phyloP scores from a whole-genome alignment of 2,329 filamentous ascomycete genomes.

The Ophiostoma himal-ulmi region DNA sequence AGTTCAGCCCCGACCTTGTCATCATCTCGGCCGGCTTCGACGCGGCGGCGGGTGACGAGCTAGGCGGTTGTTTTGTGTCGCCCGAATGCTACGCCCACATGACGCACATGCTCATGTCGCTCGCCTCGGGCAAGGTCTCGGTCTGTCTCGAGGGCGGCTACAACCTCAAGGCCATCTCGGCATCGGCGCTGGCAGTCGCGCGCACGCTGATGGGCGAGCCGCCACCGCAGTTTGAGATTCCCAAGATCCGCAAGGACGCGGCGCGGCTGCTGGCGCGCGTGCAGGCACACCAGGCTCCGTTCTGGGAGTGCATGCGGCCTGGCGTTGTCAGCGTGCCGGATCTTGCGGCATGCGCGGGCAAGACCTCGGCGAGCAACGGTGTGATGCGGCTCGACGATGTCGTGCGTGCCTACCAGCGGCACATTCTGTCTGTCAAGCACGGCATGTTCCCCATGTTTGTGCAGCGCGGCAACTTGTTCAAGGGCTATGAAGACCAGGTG shows the following conservation, averaged over 20 bases:
- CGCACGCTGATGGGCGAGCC: conserved; percentile 93
- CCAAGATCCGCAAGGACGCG: conserved; percentile 53
- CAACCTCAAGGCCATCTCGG: conserved; percentile 86
- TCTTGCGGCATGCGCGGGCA: conserved; percentile 34
- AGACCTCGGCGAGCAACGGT: conserved; percentile 32
- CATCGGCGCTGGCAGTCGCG: conserved; percentile 85
- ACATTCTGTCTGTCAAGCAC: conserved; percentile 63
- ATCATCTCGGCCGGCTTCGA: conserved; percentile 96
- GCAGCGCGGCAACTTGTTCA: conserved; percentile 64
- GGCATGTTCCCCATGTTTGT: conserved; percentile 77
- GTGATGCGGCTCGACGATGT: conserved; percentile 70
- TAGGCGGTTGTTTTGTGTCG: conserved; percentile 88
- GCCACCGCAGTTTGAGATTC: conserved; percentile 56
- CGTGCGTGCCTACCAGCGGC: conserved; percentile 69
- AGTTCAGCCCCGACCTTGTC: conserved; percentile 90
- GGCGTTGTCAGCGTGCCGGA: conserved; percentile 52
- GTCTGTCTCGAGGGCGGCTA: conserved; percentile 96
- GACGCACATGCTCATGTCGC: conserved; percentile 98
- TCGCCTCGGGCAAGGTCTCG: conserved; percentile 81
- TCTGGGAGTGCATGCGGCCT: conserved; percentile 85
- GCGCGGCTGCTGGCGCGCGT: conserved; percentile 53
- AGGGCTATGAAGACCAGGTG: conserved; percentile 80
- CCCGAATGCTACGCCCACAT: conserved; percentile 93
- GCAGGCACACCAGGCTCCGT: conserved; percentile 57
- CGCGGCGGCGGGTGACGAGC: conserved; percentile 84